phyloP scores from a whole-genome alignment of 306 rosid genomes.

The Vigna nakashimae region DNA sequence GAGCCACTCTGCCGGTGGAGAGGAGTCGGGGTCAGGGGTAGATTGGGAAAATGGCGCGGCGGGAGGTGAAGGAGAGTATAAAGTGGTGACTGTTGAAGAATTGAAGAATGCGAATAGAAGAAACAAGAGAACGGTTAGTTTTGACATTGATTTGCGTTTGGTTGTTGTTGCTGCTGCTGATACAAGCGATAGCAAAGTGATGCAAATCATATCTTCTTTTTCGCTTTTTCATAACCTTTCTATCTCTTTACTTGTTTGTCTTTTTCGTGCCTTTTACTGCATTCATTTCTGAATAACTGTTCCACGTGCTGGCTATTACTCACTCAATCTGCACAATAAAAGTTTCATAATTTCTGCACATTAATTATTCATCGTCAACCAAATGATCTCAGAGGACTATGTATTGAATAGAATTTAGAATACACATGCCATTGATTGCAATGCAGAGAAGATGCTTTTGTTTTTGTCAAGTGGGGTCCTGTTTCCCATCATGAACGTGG shows the following conservation, averaged over 20 bases:
- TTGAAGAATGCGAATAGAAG: constrained; percentile 44
- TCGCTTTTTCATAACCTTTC: background rate
- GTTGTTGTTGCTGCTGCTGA: background rate
- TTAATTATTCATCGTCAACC: background rate
- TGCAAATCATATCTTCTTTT: background rate
- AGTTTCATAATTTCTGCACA: background rate
- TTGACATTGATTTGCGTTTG: background rate
- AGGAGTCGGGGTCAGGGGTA: background rate
- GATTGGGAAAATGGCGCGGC: constrained; percentile 41
- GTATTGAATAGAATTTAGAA: background rate
- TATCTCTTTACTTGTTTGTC: background rate
- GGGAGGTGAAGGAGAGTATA: constrained; percentile 50
- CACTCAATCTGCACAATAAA: background rate
- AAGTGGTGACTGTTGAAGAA: constrained; percentile 49
- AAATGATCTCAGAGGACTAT: too few relatives aligned
- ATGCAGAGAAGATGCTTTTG: background rate
- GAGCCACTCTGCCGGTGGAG: constrained; percentile 66
- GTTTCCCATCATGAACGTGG: background rate
- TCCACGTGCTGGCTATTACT: background rate
- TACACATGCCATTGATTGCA: background rate
- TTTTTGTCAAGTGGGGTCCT: background rate
- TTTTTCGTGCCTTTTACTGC: background rate
- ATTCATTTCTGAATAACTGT: background rate
- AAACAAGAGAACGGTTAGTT: constrained; percentile 12
- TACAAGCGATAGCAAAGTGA: background rate